phyloP scores from a whole-genome alignment of 192 early-diverging fungal genomes.

The Linnemannia zychae region DNA sequence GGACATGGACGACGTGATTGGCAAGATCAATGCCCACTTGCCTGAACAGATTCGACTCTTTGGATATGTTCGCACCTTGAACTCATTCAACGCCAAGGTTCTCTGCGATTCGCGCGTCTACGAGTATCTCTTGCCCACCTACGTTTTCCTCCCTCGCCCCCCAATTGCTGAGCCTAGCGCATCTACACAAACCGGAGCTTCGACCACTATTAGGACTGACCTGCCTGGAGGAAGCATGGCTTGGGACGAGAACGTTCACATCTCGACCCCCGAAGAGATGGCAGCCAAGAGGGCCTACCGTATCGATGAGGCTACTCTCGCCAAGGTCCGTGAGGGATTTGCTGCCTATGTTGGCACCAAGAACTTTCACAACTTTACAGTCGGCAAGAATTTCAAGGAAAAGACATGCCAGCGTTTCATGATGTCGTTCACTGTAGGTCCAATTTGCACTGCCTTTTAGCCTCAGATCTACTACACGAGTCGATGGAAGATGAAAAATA shows the following conservation, averaged over 20 bases:
- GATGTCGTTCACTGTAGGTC: conserved; percentile 77
- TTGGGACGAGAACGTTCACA: conserved; percentile 52
- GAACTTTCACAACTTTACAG: conserved; percentile 97
- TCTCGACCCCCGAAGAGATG: conserved; percentile 73
- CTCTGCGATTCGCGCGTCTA: conserved; percentile 95
- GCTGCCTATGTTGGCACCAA: conserved; percentile 85
- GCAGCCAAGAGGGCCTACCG: conserved; percentile 73
- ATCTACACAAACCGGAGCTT: background rate
- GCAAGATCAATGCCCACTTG: conserved; percentile 84
- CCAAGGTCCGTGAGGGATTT: conserved; percentile 76
- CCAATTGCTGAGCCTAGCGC: conserved; percentile 13
- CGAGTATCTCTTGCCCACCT: conserved; percentile 97
- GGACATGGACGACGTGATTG: conserved; percentile 78
- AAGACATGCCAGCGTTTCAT: conserved; percentile 87
- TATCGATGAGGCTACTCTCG: conserved; percentile 71
- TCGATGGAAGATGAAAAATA: background rate
- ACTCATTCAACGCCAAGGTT: conserved; percentile 92
- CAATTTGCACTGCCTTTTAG: background rate
- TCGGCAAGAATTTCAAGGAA: conserved; percentile 82
- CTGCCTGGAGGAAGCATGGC: conserved; percentile 47
- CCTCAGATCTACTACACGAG: background rate
- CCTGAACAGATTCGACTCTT: conserved; percentile 86
- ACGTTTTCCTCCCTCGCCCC: conserved; percentile 76
- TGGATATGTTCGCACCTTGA: conserved; percentile 76
- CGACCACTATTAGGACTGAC: conserved; percentile 19